These are phyloP conservation scores for Russula vinacea DNA, from an alignment of 768 basidiomycete species.

Conservation along the genomic window DNA sequence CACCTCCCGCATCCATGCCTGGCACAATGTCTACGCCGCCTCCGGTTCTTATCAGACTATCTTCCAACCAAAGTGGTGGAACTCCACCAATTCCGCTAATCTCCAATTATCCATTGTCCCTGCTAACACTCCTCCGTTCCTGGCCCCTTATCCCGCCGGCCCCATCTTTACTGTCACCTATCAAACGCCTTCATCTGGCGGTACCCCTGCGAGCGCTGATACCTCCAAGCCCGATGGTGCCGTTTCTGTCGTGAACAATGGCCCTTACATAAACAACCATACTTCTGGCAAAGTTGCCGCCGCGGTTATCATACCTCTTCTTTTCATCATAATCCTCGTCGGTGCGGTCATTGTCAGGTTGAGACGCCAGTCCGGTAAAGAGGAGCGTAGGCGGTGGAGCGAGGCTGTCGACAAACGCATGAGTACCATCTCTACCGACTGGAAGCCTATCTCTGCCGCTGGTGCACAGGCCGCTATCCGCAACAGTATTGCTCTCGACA, in stretches of 20 bases:
- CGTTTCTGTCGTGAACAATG: slow-evolving; percentile 40
- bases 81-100: slow-evolving; percentile 44
- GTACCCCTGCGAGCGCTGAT: slow-evolving; percentile 45
- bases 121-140: slow-evolving; percentile 48
- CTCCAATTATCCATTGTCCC: slow-evolving; percentile 63
- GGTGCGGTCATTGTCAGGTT: slow-evolving; percentile 51
- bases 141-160: slow-evolving; percentile 55
- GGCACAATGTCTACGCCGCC: slow-evolving; percentile 50
- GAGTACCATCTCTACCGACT: slow-evolving; percentile 75
- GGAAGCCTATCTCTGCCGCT: slow-evolving; percentile 66
- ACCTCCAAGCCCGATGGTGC: slow-evolving; percentile 42
- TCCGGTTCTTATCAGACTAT: slow-evolving; percentile 49
- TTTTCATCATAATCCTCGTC: slow-evolving; percentile 49
- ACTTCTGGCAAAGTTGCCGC: slow-evolving; percentile 60
- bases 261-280: slow-evolving; percentile 35
- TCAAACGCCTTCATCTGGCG: slow-evolving; percentile 43
- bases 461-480: slow-evolving; percentile 76
- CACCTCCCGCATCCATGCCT: slow-evolving; percentile 52
- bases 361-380: slow-evolving; percentile 47
- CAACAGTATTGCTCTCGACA: slow-evolving; percentile 55
- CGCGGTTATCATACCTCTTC: slow-evolving; percentile 56
- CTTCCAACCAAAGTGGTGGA: slow-evolving; percentile 71
- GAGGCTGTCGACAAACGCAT: slow-evolving; percentile 76
- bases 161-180: slow-evolving; percentile 70
- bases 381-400: slow-evolving; percentile 58